A percentile compares a stretch with the other conserved stretches of the same genome.
phyloP scores from a whole-genome alignment of 768 basidiomycete species.

The Clathrus columnatus region DNA sequence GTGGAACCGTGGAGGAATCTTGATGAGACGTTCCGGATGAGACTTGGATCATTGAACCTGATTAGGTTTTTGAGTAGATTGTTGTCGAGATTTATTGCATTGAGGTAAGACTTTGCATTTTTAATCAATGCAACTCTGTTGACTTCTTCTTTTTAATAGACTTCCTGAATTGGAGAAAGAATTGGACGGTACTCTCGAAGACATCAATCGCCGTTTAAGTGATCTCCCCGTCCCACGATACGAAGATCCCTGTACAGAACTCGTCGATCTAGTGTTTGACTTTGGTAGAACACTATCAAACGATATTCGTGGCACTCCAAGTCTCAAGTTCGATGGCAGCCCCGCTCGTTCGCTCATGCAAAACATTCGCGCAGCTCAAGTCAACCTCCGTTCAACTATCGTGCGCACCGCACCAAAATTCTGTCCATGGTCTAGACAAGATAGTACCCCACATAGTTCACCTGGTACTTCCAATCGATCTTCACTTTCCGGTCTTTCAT shows the following conservation, averaged over 20 bases:
- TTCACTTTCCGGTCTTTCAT: background rate
- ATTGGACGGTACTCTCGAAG: constrained; percentile 35
- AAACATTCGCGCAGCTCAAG: constrained; percentile 40
- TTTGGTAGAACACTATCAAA: constrained; percentile 39
- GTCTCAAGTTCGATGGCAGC: background rate
- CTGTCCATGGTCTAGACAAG: constrained; percentile 28
- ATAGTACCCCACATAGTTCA: constrained; percentile 11
- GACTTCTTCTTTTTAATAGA: constrained; percentile 25
- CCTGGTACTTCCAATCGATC: background rate
- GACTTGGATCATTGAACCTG: constrained; percentile 6
- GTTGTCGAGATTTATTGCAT: constrained; percentile 2
- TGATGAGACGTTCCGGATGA: background rate
- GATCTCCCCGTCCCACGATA: constrained; percentile 46
- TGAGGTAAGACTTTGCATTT: constrained; percentile 1
- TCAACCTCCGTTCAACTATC: constrained; percentile 39
- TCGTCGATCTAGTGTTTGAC: constrained; percentile 35
- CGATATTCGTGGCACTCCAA: constrained; percentile 36
- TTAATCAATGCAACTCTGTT: background rate
- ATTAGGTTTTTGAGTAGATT: constrained; percentile 7
- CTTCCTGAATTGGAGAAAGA: constrained; percentile 57
- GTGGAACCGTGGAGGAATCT: constrained; percentile 8
- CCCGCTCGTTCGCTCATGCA: constrained; percentile 18
- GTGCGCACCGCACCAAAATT: constrained; percentile 51
- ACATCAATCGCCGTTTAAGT: constrained; percentile 26
- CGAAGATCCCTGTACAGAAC: constrained; percentile 46